Base-by-base conservation (phyloP, 306 rosid genomes). In the Inga laurina region DNA sequence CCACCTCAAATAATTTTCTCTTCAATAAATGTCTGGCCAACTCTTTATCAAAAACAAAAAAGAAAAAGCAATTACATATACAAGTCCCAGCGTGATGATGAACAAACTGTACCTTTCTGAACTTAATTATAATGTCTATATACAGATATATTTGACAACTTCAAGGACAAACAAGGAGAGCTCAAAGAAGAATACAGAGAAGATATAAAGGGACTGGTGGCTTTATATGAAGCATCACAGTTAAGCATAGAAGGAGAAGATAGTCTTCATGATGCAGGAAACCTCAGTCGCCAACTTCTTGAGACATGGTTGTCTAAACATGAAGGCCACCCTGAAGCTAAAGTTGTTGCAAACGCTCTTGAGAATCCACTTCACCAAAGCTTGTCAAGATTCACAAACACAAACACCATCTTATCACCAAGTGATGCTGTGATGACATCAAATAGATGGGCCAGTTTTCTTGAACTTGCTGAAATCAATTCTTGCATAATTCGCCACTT, bases 221-320 rank as follows among this genome's bases (percentile, higher is more conserved):
- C 49, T 12, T 43, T 90, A 57, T 88, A 62, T 74, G 95, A 91
- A 87, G 92, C 95, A 4, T 90, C 93, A 39, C 95, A 88, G 30
- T 21, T 91, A 81, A 76, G 88, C 30, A 72, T 87, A 35, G 82
- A 76, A 73, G 93, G 88, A 15, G 95, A 92, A 82, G 79, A 85
- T 15, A n/a, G 12, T 72, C 92, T 90, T 65, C 85, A 84, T 11
- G 73, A 86, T 70, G 87, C 88, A 18, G 89, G 82, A 56, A n/a
- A 79, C 4, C 82, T 82, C 9, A 41, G 89, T 30, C 69, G 71
- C 68, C 48, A 85, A 2, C 67, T 77, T 74, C 90, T 91, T 1
- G 44, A 52, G 3, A 77, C 15, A 10, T 88, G 86, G 88, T 7
- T 77, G 27, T 61, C 81, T n/a, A 82, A 10, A 34, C 81, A 72